Conservation (phyloP, 2,329 filamentous ascomycete species). For the Xylariaceae sp. region DNA sequence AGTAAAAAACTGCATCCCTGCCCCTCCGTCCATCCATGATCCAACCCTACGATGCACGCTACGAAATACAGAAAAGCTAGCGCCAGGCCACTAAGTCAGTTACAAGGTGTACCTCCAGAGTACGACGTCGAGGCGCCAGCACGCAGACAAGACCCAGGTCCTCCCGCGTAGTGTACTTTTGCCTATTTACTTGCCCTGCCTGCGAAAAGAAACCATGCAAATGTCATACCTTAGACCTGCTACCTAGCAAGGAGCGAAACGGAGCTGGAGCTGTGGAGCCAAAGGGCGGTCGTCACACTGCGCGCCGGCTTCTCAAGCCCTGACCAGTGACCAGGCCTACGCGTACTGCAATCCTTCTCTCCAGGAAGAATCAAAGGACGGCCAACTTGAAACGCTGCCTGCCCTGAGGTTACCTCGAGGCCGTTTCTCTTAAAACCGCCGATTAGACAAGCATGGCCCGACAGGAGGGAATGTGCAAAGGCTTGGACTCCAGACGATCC, state of each 20-base stretch:
- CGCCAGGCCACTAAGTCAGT: too few relatives aligned
- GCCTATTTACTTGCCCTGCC: too few relatives aligned
- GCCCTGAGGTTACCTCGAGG: neutral
- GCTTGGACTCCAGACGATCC: slow-evolving; percentile 1
- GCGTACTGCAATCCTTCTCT: neutral
- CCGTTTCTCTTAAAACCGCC: slow-evolving; percentile 6
- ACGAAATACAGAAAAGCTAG: too few relatives aligned
- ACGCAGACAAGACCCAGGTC: too few relatives aligned
- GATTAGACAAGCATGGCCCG: slow-evolving; percentile 3
- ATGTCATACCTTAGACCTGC: neutral
- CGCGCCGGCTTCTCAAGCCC: neutral
- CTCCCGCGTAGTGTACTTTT: too few relatives aligned
- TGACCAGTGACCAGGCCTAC: neutral
- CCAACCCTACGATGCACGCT: too few relatives aligned
- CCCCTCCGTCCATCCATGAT: too few relatives aligned
- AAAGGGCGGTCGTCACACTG: neutral
- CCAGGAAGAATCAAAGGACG: slow-evolving; percentile 2
- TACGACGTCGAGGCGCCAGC: too few relatives aligned
- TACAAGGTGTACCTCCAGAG: too few relatives aligned
- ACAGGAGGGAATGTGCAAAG: slow-evolving; percentile 1
- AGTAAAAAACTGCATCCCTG: too few relatives aligned
- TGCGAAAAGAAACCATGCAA: too few relatives aligned
- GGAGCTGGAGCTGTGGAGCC: neutral
- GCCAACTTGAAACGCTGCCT: slow-evolving; percentile 5
- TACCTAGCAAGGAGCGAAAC: neutral